Percentiles rank a stretch among this genome's conserved stretches.
These are phyloP conservation scores for Phylloporus sp. DNA, from an alignment of 768 basidiomycete species.

Conservation along the genomic window DNA sequence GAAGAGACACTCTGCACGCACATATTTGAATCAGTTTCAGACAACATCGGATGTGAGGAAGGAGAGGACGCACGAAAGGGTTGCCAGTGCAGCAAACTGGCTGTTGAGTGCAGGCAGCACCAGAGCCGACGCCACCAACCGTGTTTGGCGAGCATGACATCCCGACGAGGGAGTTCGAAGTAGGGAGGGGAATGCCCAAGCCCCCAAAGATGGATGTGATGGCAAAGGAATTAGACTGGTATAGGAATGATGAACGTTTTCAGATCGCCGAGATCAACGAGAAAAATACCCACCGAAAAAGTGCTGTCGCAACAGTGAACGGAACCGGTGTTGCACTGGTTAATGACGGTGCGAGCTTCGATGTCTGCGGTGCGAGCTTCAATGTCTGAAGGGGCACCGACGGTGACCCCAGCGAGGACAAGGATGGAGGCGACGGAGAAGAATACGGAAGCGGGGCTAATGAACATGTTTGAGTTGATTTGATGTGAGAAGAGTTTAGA, in stretches of 20 bases:
- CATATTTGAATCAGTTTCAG: neutral
- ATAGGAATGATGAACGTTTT: neutral
- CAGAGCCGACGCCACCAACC: neutral
- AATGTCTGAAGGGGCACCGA: too few relatives aligned
- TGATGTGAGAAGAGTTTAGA: neutral
- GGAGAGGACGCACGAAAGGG: neutral
- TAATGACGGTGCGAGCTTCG: neutral
- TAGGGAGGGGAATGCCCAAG: neutral
- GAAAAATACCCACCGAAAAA: neutral
- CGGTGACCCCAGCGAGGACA: neutral
- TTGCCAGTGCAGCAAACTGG: conserved; percentile 6
- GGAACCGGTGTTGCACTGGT: conserved; percentile 37
- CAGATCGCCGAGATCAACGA: neutral
- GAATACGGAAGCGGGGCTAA: neutral
- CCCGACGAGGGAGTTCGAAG: neutral
- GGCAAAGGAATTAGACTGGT: neutral
- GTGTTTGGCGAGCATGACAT: neutral
- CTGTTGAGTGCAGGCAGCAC: neutral
- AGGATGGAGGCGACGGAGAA: too few relatives aligned
- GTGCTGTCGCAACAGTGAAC: conserved; percentile 13
- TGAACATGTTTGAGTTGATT: neutral
- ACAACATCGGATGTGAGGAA: too few relatives aligned
- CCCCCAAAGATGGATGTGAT: neutral
- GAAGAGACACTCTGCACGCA: neutral
- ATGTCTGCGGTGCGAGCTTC: too few relatives aligned